Base-by-base conservation (phyloP, 2,329 filamentous ascomycete species). In the Simplicillium sp. region DNA sequence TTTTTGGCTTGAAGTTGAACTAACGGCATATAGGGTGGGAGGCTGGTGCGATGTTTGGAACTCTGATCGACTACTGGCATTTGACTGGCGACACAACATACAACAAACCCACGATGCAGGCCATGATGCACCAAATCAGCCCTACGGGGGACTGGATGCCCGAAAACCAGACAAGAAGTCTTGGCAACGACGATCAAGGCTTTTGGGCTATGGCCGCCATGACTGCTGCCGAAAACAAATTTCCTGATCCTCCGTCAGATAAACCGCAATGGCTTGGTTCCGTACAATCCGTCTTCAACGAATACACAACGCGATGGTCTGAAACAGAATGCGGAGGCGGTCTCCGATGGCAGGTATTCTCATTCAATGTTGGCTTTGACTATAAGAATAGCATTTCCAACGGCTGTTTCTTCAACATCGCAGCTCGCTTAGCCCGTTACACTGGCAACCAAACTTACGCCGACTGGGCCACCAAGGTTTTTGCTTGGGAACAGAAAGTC, bases 331-430 rank as follows among this genome's bases (percentile, higher is more conserved):
- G 87, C 58, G 68, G 64, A 36, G 87, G 87, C 38, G 87, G 87
- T 9, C 61, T 94, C 48, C 77, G 83, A 47, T 94, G 88, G 88
- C 87, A 94, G 64, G 84, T 94, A 46, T 89, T 82, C 64, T 70
- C 76, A 11, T 85, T 81, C 64, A 88, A 88, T 63, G 75, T 70
- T 42, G 86, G 86, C 38, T 81, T 67, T 61, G 67, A 75, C 58
- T 82, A 82, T 65, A 82, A 83, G 54, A 83, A 83, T 61, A 70
- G 73, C 16, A 80, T 83, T 48, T 76, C 77, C 36, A 83, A 83
- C 62, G 79, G 79, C 7, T 80, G 77, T 59, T 82, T 83, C 60
- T 82, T 83, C 64, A 81, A 83, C 56, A 56, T 83, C 17, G 79
- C 75, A 16, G 71, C 86, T 7, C 79, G 87, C 13, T 70, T 94